Conservation (phyloP, 495 filamentous ascomycete genomes). For the Podospora fimiseda region DNA sequence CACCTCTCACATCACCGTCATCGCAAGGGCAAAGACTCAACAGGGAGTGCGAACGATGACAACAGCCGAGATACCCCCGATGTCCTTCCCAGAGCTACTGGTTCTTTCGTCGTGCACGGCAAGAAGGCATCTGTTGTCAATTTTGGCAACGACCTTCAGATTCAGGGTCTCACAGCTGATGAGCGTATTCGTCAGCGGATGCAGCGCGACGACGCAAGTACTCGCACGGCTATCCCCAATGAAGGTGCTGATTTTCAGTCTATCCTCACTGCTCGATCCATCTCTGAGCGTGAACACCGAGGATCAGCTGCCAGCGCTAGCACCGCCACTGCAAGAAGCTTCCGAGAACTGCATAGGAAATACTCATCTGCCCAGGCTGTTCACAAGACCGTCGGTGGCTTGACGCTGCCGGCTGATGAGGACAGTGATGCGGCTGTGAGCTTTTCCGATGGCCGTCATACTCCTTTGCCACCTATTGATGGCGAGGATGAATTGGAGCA, state of each 20-base stretch:
- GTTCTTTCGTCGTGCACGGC: slow-evolving; percentile 91
- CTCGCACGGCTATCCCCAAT: slow-evolving; percentile 7
- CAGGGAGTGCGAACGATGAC: slow-evolving; percentile 60
- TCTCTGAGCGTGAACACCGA: slow-evolving; percentile 37
- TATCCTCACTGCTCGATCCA: slow-evolving; percentile 23
- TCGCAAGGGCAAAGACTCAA: slow-evolving; percentile 70
- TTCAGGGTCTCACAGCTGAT: slow-evolving; percentile 74
- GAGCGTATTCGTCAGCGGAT: slow-evolving; percentile 56
- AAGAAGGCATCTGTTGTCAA: slow-evolving; percentile 97
- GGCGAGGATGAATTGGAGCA: slow-evolving; percentile 28
- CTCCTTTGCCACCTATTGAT: slow-evolving; percentile 47
- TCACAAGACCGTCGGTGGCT: slow-evolving; percentile 20
- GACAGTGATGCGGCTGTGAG: slow-evolving; percentile 52
- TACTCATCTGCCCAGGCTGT: slow-evolving; percentile 41
- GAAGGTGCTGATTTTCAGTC: slow-evolving; percentile 27
- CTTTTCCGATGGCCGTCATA: slow-evolving; percentile 49
- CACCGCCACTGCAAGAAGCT: slow-evolving; percentile 50
- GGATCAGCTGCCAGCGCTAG: slow-evolving; percentile 49
- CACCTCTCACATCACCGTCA: slow-evolving; percentile 63
- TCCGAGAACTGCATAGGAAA: slow-evolving; percentile 47
- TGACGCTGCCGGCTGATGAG: slow-evolving; percentile 43
- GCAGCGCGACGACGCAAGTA: slow-evolving; percentile 30
- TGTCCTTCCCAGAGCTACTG: slow-evolving; percentile 66
- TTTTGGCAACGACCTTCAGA: slow-evolving; percentile 86
- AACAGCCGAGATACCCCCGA: slow-evolving; percentile 49